Conservation (phyloP, 192 early-diverging fungal genomes). For the Chytriomyces hyalinus region DNA sequence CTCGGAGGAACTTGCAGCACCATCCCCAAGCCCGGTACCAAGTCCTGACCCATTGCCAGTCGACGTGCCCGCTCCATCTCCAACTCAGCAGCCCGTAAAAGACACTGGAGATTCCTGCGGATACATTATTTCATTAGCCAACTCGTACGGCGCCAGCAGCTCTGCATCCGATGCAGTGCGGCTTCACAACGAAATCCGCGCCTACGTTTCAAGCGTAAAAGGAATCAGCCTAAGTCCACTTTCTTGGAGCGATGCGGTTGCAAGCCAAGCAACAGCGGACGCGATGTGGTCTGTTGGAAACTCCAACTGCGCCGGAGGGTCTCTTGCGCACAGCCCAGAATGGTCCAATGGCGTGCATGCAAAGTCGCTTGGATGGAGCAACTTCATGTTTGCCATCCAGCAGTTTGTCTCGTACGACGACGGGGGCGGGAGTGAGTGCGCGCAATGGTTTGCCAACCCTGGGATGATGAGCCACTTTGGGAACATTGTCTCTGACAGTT, state of each 20-base stretch:
- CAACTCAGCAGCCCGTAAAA: too few relatives aligned
- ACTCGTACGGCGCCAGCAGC: background rate
- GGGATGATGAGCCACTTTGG: conserved; percentile 8
- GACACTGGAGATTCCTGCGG: background rate
- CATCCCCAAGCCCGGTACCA: too few relatives aligned
- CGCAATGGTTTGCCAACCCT: background rate
- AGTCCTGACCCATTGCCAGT: too few relatives aligned
- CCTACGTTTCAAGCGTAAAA: background rate
- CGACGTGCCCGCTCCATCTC: too few relatives aligned
- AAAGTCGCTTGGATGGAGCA: conserved; percentile 19
- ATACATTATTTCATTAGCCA: background rate
- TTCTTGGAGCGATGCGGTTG: background rate
- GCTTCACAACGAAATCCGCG: conserved; percentile 15
- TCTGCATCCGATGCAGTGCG: background rate
- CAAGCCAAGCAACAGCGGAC: conserved; percentile 10
- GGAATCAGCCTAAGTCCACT: background rate
- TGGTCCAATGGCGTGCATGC: conserved; percentile 1
- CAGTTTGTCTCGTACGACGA: conserved; percentile 16
- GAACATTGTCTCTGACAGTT: conserved; percentile 1
- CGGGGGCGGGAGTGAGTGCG: conserved; percentile 24
- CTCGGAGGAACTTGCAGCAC: too few relatives aligned
- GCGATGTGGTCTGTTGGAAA: background rate
- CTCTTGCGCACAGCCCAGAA: conserved; percentile 15
- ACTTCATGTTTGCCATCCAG: conserved; percentile 11
- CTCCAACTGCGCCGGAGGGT: background rate